Percentiles rank a stretch among this genome's conserved stretches.
Conservation (phyloP, 371 early-diverging fungal genomes). For the Mortierella polycephala region DNA sequence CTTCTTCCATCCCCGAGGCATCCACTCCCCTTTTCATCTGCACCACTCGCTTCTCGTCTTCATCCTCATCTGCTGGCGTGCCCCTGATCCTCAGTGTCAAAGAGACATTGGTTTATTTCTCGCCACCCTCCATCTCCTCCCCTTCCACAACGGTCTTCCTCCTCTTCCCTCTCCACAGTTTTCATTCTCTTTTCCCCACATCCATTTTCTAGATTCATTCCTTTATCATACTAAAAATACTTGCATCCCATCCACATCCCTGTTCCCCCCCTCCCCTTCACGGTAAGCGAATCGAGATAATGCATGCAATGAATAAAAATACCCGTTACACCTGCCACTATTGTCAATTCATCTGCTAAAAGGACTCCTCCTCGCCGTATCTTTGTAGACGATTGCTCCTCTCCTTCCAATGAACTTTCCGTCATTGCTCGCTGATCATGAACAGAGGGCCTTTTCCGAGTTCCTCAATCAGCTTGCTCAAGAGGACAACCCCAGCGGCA, state of each 20-base stretch:
- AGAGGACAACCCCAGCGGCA: slow-evolving; percentile 22
- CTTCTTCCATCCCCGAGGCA: neutral
- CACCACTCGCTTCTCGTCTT: no score
- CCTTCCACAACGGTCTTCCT: neutral
- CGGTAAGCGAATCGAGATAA: no score
- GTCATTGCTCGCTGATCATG: slow-evolving; percentile 44
- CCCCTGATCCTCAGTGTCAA: no score
- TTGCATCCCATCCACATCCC: no score
- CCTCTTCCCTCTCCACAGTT: neutral
- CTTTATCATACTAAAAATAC: no score
- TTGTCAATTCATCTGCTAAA: neutral
- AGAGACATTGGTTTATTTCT: no score
- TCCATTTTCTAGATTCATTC: no score
- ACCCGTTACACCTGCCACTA: neutral
- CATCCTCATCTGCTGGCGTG: no score
- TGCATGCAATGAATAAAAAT: neutral
- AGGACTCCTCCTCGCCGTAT: neutral
- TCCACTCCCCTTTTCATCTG: no score
- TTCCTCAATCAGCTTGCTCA: slow-evolving; percentile 45
- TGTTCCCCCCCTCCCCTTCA: no score
- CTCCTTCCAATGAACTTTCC: slow-evolving; percentile 29
- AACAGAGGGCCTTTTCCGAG: slow-evolving; percentile 47
- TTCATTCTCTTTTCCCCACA: no score
- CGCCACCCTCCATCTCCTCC: no score
- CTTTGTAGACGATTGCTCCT: neutral